Evolutionary conservation across 1,284 basidiomycete genomes (phyloP).

Genomic region (Leccinum pallidistipes): DNA sequence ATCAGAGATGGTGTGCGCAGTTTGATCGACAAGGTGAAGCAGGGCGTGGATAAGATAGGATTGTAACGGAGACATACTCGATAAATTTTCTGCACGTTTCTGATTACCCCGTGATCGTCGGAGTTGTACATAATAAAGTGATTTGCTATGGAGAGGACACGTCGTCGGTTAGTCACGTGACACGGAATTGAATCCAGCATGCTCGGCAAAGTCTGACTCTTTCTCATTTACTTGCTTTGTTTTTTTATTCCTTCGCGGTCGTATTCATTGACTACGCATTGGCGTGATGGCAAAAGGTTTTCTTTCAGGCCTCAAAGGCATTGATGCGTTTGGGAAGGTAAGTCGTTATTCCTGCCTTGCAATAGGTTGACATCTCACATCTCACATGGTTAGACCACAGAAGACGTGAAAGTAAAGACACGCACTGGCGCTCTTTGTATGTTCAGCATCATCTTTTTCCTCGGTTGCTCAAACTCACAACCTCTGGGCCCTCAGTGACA

Average conservation of each 20-base stretch:
- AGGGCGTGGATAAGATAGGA: conserved; percentile 80
- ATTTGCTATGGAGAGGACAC: conserved; percentile 19
- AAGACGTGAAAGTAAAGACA: conserved; percentile 98
- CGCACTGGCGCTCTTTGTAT: conserved; percentile 87
- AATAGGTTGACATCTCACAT: conserved; percentile 8
- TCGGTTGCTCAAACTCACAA: not conserved
- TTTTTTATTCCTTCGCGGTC: conserved; percentile 31
- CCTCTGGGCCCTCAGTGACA: conserved; percentile 65
- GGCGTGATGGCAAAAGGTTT: conserved; percentile 71
- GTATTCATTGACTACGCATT: conserved; percentile 28
- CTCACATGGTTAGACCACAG: conserved; percentile 72
- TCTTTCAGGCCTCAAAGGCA: conserved; percentile 72
- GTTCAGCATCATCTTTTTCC: conserved; percentile 32
- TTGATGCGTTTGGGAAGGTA: conserved; percentile 99
- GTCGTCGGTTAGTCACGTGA: conserved; percentile 30
- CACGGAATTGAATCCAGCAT: too few species aligned
- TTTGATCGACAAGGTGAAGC: conserved; percentile 85
- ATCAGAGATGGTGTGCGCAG: conserved; percentile 85
- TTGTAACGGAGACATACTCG: conserved; percentile 36
- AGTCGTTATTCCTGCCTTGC: conserved; percentile 16
- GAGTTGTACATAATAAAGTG: not conserved
- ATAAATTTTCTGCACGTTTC: not conserved
- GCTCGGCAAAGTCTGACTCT: not conserved
- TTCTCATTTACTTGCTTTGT: conserved; percentile 21
- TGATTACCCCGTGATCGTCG: not conserved